Conservation (phyloP, 257 asterid species). For the Primulina eburnea region DNA sequence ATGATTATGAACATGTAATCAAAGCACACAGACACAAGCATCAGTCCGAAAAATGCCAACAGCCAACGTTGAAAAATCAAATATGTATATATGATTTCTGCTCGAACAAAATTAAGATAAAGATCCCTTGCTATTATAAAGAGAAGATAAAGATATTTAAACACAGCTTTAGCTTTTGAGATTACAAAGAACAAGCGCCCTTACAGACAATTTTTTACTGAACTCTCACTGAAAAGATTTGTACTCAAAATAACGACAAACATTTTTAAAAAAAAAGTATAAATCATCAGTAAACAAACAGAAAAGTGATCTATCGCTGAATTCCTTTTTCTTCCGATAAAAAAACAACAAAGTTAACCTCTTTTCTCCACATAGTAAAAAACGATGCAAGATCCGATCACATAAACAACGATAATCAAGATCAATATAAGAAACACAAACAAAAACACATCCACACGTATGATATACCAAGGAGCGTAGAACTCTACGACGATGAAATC, state of each 20-base stretch:
- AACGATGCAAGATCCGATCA: constrained; percentile 19
- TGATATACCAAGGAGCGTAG: constrained; percentile 70
- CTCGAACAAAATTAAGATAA: no score
- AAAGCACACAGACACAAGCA: not conserved
- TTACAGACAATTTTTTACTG: not conserved
- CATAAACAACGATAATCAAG: not conserved
- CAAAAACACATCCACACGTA: not conserved
- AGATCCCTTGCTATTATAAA: no score
- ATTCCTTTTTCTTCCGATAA: not conserved
- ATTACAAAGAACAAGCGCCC: not conserved
- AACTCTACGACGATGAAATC: constrained; percentile 71
- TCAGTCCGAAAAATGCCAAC: not conserved
- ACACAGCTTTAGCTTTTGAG: not conserved
- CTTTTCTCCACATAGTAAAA: not conserved
- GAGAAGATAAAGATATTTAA: no score
- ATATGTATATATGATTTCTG: not conserved
- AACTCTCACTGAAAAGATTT: not conserved
- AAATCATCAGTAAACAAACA: not conserved
- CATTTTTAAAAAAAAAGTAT: no score
- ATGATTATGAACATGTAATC: constrained; percentile 13
- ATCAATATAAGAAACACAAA: constrained; percentile 7
- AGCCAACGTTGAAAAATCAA: not conserved
- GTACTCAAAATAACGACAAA: no score
- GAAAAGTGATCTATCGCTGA: not conserved
- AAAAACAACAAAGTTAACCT: not conserved